These are phyloP conservation scores for Alternaria sp. DNA, from an alignment of 2,329 filamentous ascomycete genomes.

Conservation along the genomic window DNA sequence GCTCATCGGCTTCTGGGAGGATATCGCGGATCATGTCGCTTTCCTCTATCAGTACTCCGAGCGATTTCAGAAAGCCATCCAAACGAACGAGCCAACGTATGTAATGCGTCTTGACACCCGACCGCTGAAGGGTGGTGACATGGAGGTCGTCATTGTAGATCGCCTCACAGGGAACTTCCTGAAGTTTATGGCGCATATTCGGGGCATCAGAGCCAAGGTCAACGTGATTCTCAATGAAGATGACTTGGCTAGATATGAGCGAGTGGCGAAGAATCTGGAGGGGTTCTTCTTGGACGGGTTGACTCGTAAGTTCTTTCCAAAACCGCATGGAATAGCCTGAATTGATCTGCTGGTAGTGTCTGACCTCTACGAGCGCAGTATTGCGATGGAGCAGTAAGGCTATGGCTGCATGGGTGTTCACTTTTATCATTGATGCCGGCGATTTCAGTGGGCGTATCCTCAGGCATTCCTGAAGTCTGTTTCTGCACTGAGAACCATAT, in stretches of 20 bases:
- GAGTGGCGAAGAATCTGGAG: constrained; percentile 12
- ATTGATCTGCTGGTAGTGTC: constrained; percentile 12
- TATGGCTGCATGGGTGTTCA: not conserved
- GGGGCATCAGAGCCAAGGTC: constrained; percentile 20
- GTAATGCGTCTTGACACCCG: constrained; percentile 23
- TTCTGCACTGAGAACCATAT: not conserved
- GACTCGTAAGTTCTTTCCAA: constrained; percentile 14
- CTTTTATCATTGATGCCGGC: not conserved
- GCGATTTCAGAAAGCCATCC: constrained; percentile 21
- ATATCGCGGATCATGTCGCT: constrained; percentile 9
- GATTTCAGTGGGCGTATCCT: not conserved
- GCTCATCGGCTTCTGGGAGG: constrained; percentile 28
- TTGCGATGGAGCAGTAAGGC: not conserved
- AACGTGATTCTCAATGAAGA: constrained; percentile 10
- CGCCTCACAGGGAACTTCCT: constrained; percentile 24
- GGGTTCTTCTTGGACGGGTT: constrained; percentile 19
- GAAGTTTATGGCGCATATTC: constrained; percentile 23
- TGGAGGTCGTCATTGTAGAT: constrained; percentile 25
- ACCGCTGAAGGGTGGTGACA: constrained; percentile 9
- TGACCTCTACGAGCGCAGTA: constrained; percentile 19
- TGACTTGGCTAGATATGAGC: constrained; percentile 12
- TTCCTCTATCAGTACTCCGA: constrained; percentile 17
- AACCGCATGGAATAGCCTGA: not conserved
- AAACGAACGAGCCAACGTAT: constrained; percentile 17
- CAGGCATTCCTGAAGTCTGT: not conserved